phyloP scores from a whole-genome alignment of 192 early-diverging fungal species.

The Coemansia sp. region DNA sequence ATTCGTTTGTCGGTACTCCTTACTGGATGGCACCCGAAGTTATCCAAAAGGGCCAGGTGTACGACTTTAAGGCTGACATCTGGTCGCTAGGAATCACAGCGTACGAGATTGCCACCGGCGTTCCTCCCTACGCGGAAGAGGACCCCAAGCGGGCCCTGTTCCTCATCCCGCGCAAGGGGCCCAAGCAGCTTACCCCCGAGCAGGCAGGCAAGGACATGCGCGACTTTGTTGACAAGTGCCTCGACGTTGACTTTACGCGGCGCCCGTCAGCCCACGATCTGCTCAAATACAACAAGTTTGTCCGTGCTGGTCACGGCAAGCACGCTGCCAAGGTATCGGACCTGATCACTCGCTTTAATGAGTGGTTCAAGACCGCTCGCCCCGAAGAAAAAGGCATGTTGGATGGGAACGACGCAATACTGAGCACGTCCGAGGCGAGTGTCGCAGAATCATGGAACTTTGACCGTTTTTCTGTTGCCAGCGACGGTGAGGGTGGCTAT shows the following conservation, averaged over 20 bases:
- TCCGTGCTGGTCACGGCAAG: conserved; percentile 47
- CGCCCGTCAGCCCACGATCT: conserved; percentile 86
- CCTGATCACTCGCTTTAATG: conserved; percentile 45
- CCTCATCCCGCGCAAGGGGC: conserved; percentile 79
- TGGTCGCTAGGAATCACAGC: conserved; percentile 99
- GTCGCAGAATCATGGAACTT: conserved; percentile 54
- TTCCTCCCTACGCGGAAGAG: conserved; percentile 88
- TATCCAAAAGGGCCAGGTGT: conserved; percentile 74
- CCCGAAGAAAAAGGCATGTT: conserved; percentile 31
- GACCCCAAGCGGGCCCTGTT: conserved; percentile 88
- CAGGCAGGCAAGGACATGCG: conserved; percentile 74
- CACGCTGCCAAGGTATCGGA: conserved; percentile 48
- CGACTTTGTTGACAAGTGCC: conserved; percentile 85
- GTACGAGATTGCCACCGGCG: conserved; percentile 93
- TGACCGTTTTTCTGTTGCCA: conserved; percentile 50
- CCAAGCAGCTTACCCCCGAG: conserved; percentile 74
- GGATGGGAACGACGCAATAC: conserved; percentile 49
- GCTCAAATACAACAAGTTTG: conserved; percentile 61
- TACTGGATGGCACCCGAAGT: conserved; percentile 92
- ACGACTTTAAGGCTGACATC: conserved; percentile 97
- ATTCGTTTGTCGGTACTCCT: conserved; percentile 95
- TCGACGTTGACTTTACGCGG: conserved; percentile 84
- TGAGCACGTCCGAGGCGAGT: conserved; percentile 49
- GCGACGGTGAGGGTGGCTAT: conserved; percentile 46
- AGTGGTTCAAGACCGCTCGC: conserved; percentile 33